Evolutionary conservation across 139 green algal genomes (phyloP), one percentile per base, ranked within the genome.

Genomic region (Coelastrella sp.): DNA sequence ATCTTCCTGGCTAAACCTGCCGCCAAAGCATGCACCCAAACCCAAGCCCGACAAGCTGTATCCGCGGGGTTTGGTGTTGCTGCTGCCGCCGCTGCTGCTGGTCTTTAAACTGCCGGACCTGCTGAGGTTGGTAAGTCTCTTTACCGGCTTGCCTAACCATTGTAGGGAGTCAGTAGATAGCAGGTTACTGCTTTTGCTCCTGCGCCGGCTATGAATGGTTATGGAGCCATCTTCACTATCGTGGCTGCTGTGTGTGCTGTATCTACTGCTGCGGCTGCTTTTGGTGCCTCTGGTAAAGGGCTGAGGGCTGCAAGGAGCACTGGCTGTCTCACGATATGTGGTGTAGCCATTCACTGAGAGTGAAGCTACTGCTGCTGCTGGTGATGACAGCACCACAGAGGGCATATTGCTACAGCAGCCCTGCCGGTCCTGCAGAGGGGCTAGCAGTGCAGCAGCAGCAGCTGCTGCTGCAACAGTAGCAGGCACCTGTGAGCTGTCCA

Each of bases 11-110:
- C 5, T 16, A 47, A 14, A 20, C 11, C 23, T 3, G 19, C 79
- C 19, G 57, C 56, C 17, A 85, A 85, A 85, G 79, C 79, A 85
- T 57, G 32, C 19, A 4, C 79, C 57, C 22, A 56, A n/a, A 23
- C 79, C 19, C 19, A 83, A 22, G 14, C 54, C 77, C 1, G 14
- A 7, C 5, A 71, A 32, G 3, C 19, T 73, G n/a, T 16, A 19
- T 54, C 57, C 73, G 57, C 11, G 7, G 17, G 7, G 7, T 47
- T 32, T 64, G 19, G 11, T 73, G 6, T 17, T 17, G 19, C 79
- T 85, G 68, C 68, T 23, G 68, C 68, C 19, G 57, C 79, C 23
- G 78, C 78, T 73, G 79, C 56, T 47, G 56, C 79, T 85, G 79
- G 17, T 71, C 4, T 19, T 19, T 4, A 10, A 5, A 56, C 13